These are phyloP conservation scores for Dactylellina haptotyla DNA, from an alignment of 2,329 filamentous ascomycete species.

Conservation along the genomic window DNA sequence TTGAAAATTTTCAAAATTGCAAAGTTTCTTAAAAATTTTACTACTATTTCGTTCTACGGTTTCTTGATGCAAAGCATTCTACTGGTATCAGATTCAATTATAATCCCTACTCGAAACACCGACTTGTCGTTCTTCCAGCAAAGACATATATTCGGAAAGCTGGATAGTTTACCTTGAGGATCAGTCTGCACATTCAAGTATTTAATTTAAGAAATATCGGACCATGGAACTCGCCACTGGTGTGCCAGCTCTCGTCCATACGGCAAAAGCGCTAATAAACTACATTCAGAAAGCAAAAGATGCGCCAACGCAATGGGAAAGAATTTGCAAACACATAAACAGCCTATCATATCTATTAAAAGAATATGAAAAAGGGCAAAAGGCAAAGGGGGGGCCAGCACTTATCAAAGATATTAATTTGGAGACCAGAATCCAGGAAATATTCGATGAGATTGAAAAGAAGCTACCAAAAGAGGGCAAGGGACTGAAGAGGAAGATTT, in stretches of 20 bases:
- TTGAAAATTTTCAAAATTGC: too few relatives aligned
- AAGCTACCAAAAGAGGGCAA: background rate
- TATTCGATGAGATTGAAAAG: slow-evolving; percentile 21
- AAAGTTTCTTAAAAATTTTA: too few relatives aligned
- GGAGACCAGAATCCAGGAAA: background rate
- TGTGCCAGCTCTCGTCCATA: background rate
- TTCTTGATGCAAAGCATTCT: too few relatives aligned
- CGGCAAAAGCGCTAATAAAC: background rate
- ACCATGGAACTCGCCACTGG: background rate
- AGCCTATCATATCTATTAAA: background rate
- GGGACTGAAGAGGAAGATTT: background rate
- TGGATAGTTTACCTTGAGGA: too few relatives aligned
- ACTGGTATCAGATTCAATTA: too few relatives aligned
- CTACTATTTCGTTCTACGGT: too few relatives aligned
- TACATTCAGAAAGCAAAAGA: background rate
- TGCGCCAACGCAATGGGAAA: background rate
- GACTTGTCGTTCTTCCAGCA: too few relatives aligned
- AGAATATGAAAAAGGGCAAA: background rate
- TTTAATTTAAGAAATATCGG: too few relatives aligned
- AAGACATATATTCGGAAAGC: too few relatives aligned
- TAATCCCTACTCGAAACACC: too few relatives aligned
- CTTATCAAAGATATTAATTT: slow-evolving; percentile 11
- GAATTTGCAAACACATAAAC: background rate
- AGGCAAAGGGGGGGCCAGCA: too few relatives aligned
- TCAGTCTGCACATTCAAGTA: background rate